Base-by-base conservation (phyloP, 176 grass and related monocot species). In the Oryza australiensis region DNA sequence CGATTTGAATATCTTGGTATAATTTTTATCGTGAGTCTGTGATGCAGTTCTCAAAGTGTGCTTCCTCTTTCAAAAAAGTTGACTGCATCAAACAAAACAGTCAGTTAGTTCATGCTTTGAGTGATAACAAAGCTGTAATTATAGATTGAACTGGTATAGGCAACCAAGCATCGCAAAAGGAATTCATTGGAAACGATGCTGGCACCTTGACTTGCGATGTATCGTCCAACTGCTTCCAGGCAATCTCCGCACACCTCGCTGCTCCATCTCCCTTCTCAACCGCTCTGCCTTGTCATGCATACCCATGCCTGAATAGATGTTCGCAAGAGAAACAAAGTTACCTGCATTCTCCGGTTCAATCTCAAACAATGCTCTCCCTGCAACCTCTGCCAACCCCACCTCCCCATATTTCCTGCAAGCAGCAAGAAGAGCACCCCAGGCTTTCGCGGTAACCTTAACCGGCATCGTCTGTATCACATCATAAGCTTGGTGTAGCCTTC, bases 401-500 rank as follows among this genome's bases (percentile, higher is more conserved):
- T 94, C 84, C 66, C 87, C 89, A 43, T 87, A 85, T 74, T 88
- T 94, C 37, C 92, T 86, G 70, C 89, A 94, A 76, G 84, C 89
- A 60, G 77, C 89, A 3, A 94, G 92, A 89, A 94, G 89, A 62
- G 92, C 89, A n/a, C 87, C 87, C 92, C 92, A 94, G 37, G 92
- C 92, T 68, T 94, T 94, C 1, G 45, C 78, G 8, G 86, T 91
- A 32, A 86, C 92, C 53, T 81, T 87, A 20, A 87, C 68, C 0
- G 92, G 89, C 89, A 94, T 94, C 3, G 84, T 86, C 23, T 1
- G 74, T 70, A 91, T 89, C 23, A 94, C 64, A n/a, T 91, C 70
- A 7, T 87, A 89, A 60, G 92, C 92, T 73, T 94, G 77, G 35
- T 80, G 67, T 74, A 91, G 49, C 48, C 87, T 81, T 35, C 92